Percentiles rank a stretch among this genome's conserved stretches.
Conservation (phyloP, 495 filamentous ascomycete genomes). For the Glarea lozoyensis region DNA sequence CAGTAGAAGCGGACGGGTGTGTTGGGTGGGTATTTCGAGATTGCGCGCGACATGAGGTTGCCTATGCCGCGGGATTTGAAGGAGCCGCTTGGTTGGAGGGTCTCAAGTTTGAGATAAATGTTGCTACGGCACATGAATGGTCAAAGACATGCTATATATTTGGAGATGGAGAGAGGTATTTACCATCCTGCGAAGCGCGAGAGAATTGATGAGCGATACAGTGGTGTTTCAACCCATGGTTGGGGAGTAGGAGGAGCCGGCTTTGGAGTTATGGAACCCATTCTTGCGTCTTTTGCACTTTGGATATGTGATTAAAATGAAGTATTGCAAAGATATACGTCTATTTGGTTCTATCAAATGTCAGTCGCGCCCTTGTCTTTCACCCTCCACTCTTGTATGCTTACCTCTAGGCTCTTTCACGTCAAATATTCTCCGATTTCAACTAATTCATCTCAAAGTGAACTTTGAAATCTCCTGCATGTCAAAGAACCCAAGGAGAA, state of each 20-base stretch:
- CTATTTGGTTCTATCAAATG: background rate
- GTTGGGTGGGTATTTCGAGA: conserved; percentile 21
- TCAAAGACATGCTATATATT: background rate
- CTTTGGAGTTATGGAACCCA: conserved; percentile 10
- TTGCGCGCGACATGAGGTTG: conserved; percentile 58
- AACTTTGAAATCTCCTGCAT: too few relatives aligned
- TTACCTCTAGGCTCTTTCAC: background rate
- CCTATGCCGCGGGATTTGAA: conserved; percentile 95
- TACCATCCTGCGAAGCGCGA: conserved; percentile 21
- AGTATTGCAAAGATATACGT: background rate
- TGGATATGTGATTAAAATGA: background rate
- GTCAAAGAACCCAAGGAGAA: background rate
- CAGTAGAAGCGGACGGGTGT: conserved; percentile 69
- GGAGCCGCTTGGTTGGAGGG: conserved; percentile 83
- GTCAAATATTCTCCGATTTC: background rate
- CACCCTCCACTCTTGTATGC: background rate
- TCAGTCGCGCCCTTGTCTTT: background rate
- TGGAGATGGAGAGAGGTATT: background rate
- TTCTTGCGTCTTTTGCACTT: background rate
- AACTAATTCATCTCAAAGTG: too few relatives aligned
- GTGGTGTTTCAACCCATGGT: conserved; percentile 19
- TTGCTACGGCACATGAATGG: conserved; percentile 11
- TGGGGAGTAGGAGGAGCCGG: background rate
- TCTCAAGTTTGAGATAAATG: conserved; percentile 90
- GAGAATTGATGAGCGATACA: conserved; percentile 11